Evolutionary conservation across 352 stramenopile genomes (phyloP).

Genomic region (Saprolegnia parasitica): DNA sequence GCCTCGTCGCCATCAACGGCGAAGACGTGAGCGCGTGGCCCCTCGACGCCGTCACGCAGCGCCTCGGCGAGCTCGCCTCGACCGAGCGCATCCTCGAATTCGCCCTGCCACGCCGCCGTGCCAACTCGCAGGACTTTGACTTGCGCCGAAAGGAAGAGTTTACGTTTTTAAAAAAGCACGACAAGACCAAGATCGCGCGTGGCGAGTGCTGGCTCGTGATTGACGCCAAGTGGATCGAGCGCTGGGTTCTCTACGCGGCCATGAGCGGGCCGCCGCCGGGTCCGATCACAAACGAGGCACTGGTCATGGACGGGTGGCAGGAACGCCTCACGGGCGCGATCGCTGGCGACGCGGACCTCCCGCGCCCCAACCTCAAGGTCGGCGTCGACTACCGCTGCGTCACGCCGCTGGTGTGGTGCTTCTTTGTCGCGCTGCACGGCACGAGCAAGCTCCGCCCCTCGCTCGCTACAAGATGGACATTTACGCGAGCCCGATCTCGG

Average conservation of each 20-base stretch:
- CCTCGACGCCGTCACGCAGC: constrained; percentile 42
- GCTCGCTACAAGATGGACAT: constrained; percentile 30
- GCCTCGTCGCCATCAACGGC: constrained; percentile 61
- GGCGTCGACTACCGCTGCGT: constrained; percentile 62
- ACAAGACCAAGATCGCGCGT: constrained; percentile 48
- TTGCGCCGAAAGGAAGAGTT: constrained; percentile 56
- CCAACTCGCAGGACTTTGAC: constrained; percentile 44
- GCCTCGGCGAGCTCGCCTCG: constrained; percentile 36
- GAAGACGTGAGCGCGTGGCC: constrained; percentile 45
- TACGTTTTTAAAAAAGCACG: constrained; percentile 47
- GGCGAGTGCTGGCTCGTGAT: constrained; percentile 73
- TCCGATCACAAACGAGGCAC: constrained; percentile 48
- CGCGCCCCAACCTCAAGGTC: constrained; percentile 40
- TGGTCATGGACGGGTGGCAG: constrained; percentile 54
- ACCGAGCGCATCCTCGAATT: constrained; percentile 46
- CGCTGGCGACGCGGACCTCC: constrained; percentile 40
- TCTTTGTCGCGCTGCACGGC: constrained; percentile 62
- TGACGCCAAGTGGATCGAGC: constrained; percentile 56
- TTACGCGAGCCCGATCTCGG: constrained; percentile 6
- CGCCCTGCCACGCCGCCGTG: constrained; percentile 35
- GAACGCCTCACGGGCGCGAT: constrained; percentile 31
- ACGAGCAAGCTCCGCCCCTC: constrained; percentile 34
- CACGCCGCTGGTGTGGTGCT: constrained; percentile 69
- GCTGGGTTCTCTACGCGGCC: constrained; percentile 52
- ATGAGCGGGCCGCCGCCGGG: constrained; percentile 45